Percentiles rank a stretch among this genome's conserved stretches.
Evolutionary conservation across 2,329 filamentous ascomycete species (phyloP).

Genomic region (Zasmidium citrigriseum): DNA sequence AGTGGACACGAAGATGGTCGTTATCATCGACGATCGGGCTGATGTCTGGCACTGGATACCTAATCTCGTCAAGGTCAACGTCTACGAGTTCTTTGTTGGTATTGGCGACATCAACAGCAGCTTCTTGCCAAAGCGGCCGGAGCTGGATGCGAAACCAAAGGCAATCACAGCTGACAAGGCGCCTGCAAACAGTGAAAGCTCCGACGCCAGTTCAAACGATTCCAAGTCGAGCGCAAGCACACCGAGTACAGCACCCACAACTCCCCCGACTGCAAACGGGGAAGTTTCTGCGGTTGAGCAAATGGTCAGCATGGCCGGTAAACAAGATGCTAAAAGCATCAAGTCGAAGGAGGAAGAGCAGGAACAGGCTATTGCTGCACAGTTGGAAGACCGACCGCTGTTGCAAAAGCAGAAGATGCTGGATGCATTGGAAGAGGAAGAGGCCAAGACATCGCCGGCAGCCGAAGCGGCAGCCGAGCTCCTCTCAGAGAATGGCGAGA

Average conservation of each 20-base stretch:
- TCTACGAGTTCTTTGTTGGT: slow-evolving; percentile 97
- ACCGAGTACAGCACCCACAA: slow-evolving; percentile 8
- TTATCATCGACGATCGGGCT: slow-evolving; percentile 95
- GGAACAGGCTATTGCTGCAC: slow-evolving; percentile 82
- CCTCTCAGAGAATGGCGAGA: slow-evolving; percentile 36
- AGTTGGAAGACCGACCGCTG: slow-evolving; percentile 83
- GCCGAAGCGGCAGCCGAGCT: slow-evolving; percentile 48
- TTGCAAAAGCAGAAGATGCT: slow-evolving; percentile 90
- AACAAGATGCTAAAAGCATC: slow-evolving; percentile 66
- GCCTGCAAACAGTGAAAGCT: slow-evolving; percentile 16
- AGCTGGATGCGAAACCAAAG: slow-evolving; percentile 34
- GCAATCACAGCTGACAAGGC: slow-evolving; percentile 21
- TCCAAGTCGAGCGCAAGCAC: slow-evolving; percentile 4
- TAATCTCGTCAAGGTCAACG: slow-evolving; percentile 91
- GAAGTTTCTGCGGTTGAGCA: slow-evolving; percentile 68
- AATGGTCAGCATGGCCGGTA: slow-evolving; percentile 72
- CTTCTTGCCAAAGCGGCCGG: slow-evolving; percentile 79
- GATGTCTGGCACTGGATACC: slow-evolving; percentile 95
- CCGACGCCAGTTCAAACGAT: slow-evolving; percentile 10
- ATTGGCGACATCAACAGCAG: slow-evolving; percentile 99
- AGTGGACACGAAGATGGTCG: slow-evolving; percentile 97
- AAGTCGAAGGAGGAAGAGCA: slow-evolving; percentile 81
- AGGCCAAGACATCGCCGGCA: slow-evolving; percentile 52
- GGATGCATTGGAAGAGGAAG: slow-evolving; percentile 66
- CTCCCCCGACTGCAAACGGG: slow-evolving; percentile 35